Evolutionary conservation across 1,284 basidiomycete genomes (phyloP).

Genomic region (Sparassis latifolia): DNA sequence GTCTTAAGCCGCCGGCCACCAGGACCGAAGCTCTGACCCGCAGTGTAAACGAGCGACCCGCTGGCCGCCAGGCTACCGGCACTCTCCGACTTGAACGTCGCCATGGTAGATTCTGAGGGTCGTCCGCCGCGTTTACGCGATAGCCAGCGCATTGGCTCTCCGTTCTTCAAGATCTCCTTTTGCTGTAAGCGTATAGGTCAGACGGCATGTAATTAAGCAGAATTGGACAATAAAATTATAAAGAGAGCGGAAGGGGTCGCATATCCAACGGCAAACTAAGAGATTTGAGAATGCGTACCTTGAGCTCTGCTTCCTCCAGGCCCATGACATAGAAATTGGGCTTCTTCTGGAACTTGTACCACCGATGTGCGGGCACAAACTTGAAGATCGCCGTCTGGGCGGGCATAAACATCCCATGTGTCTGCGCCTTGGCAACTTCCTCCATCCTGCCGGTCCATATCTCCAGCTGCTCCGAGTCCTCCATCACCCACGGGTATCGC

Average conservation of each 20-base stretch:
- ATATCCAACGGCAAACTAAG: neutral
- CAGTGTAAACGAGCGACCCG: slow-evolving; percentile 41
- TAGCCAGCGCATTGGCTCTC: slow-evolving; percentile 65
- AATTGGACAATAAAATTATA: neutral
- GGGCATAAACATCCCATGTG: slow-evolving; percentile 52
- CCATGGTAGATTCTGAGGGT: slow-evolving; percentile 51
- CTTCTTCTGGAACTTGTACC: slow-evolving; percentile 88
- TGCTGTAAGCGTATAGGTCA: slow-evolving; percentile 27
- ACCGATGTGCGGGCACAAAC: slow-evolving; percentile 80
- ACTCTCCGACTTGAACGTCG: slow-evolving; percentile 60
- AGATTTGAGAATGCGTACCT: slow-evolving; percentile 41
- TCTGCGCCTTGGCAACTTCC: slow-evolving; percentile 54
- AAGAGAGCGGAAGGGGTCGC: neutral
- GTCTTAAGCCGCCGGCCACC: slow-evolving; percentile 56
- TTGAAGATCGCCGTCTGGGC: slow-evolving; percentile 71
- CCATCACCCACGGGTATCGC: slow-evolving; percentile 85
- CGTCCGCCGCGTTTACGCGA: slow-evolving; percentile 54
- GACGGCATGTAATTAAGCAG: neutral
- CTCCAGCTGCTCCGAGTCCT: slow-evolving; percentile 63
- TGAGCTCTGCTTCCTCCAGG: slow-evolving; percentile 64
- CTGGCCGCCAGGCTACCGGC: slow-evolving; percentile 33
- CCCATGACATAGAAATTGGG: slow-evolving; percentile 65
- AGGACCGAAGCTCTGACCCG: slow-evolving; percentile 53
- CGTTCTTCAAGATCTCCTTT: slow-evolving; percentile 55
- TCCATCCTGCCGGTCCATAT: slow-evolving; percentile 79